These are phyloP conservation scores for Fusarium sp. DNA, from an alignment of 2,329 filamentous ascomycete species.

Conservation along the genomic window DNA sequence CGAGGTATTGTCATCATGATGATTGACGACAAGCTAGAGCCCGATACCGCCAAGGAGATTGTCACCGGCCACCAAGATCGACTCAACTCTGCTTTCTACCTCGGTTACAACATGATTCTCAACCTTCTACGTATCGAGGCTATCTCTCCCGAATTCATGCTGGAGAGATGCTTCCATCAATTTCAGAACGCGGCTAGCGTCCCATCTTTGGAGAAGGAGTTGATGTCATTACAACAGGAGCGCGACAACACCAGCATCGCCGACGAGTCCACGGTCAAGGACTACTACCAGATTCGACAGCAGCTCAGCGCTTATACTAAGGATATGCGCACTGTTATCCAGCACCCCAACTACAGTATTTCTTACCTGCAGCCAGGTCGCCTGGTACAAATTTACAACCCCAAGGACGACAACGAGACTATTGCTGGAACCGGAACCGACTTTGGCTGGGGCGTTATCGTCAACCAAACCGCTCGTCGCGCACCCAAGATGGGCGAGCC, in stretches of 20 bases:
- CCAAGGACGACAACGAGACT: constrained; percentile 56
- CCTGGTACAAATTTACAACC: constrained; percentile 84
- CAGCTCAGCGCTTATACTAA: constrained; percentile 84
- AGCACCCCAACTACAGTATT: constrained; percentile 86
- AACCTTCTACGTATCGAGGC: constrained; percentile 97
- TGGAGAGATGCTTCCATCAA: constrained; percentile 98
- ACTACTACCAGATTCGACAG: constrained; percentile 91
- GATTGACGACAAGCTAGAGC: constrained; percentile 97
- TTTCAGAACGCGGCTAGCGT: constrained; percentile 96
- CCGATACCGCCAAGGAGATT: constrained; percentile 90
- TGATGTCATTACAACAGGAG: constrained; percentile 81
- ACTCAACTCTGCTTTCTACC: constrained; percentile 95
- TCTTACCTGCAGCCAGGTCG: constrained; percentile 90
- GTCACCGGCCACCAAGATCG: constrained; percentile 97
- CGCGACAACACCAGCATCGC: constrained; percentile 78
- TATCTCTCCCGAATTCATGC: constrained; percentile 98
- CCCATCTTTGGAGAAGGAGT: constrained; percentile 81
- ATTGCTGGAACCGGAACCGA: constrained; percentile 60
- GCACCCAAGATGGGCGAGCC: constrained; percentile 73
- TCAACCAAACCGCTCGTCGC: constrained; percentile 75
- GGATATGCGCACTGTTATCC: constrained; percentile 92
- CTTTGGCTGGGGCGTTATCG: constrained; percentile 94
- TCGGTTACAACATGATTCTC: constrained; percentile 99
- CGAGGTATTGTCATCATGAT: constrained; percentile 99
- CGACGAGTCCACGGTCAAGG: constrained; percentile 88